Evolutionary conservation across 805 yeast species (phyloP), one percentile per base, ranked within the genome.

Genomic region (Candida pseudoglaebosa): DNA sequence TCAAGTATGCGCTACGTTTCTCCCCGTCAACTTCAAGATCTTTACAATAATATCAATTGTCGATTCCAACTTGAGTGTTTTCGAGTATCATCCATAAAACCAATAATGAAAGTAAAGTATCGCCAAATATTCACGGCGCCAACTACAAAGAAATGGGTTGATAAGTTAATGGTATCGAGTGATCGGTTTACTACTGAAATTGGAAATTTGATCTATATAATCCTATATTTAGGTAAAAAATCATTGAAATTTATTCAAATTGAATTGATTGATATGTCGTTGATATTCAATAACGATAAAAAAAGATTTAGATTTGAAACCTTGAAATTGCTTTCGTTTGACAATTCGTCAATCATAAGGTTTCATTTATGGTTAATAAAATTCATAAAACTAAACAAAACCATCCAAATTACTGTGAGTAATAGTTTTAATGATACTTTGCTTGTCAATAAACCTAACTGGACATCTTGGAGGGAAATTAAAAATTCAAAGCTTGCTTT

Each of bases 241-340:
- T 20, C 39, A 4, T 24, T 39, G 5, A 12, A 20, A 16, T 39
- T 24, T 19, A 12, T 39, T 15, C 39, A 39, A 22, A 18, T 35
- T 19, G 35, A 32, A 22, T 29, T 35, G 7, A 18, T 53, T 24
- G 57, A 54, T 32, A 13, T 48, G 10, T 40, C 43, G 9, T 37
- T 50, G 15, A 36, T 54, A 0, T 47, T 53, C 20, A 7, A 21
- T 13, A 9, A 15, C 26, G 18, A 12, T 28, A 34, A 5, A 9
- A 26, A 26, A 10, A 26, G 12, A 10, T 5, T 26, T 18, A 19
- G 34, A 0, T 50, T 57, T 28, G 49, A 52, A 3, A 32, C 34
- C 2, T 39, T 60, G 17, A 48, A 52, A 21, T 17, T 56, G 16
- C 36, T 59, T n/a, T 31, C 49, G 8, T 39, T 60, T 16, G 61